phyloP scores from a whole-genome alignment of 179 eudicot species.

The Sideroxylon spinosum region DNA sequence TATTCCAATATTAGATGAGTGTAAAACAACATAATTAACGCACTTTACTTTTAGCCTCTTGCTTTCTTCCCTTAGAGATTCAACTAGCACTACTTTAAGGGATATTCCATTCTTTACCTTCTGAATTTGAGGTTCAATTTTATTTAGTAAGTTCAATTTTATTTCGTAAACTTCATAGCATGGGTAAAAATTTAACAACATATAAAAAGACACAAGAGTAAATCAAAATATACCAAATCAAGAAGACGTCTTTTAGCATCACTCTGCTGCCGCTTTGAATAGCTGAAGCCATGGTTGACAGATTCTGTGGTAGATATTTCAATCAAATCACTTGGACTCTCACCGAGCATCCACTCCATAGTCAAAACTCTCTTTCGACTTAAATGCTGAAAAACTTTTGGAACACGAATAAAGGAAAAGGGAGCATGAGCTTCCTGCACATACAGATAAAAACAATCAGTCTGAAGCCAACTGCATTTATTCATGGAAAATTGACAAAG shows the following conservation, averaged over 20 bases:
- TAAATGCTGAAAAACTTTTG: constrained; percentile 66
- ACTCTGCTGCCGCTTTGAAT: constrained; percentile 42
- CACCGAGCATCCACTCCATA: constrained; percentile 97
- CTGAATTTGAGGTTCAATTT: constrained; percentile 1
- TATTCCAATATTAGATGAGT: background rate
- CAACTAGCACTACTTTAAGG: background rate
- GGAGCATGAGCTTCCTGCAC: constrained; percentile 85
- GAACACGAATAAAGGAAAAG: constrained; percentile 65
- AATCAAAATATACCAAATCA: constrained; percentile 52
- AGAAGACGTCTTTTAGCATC: constrained; percentile 77
- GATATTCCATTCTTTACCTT: background rate
- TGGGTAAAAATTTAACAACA: background rate
- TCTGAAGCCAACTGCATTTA: constrained; percentile 10
- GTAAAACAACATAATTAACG: background rate
- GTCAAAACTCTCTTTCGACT: constrained; percentile 74
- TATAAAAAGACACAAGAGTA: background rate
- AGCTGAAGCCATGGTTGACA: constrained; percentile 26
- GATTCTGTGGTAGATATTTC: constrained; percentile 40
- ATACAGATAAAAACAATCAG: constrained; percentile 21
- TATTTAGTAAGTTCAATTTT: background rate
- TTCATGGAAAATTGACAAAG: background rate
- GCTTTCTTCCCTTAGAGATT: background rate
- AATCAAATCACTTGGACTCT: constrained; percentile 74
- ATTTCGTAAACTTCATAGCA: background rate
- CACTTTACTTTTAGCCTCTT: background rate